phyloP scores from a whole-genome alignment of 768 basidiomycete genomes.

The Trametes punicea region DNA sequence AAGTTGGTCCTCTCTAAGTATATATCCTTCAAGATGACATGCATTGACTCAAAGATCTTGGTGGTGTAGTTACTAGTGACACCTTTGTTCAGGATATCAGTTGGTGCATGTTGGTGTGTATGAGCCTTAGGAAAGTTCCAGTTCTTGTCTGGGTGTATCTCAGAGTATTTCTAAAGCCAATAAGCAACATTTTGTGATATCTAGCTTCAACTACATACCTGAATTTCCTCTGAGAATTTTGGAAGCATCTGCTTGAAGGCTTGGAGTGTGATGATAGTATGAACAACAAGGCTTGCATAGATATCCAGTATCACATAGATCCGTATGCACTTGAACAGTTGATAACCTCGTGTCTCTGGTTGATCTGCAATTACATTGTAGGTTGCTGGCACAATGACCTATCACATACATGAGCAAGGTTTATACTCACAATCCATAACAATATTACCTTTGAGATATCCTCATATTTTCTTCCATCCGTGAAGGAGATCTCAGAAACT shows the following conservation, averaged over 20 bases:
- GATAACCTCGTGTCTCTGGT: slow-evolving; percentile 19
- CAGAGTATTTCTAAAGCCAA: neutral
- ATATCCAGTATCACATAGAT: slow-evolving; percentile 33
- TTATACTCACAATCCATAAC: neutral
- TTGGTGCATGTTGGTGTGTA: slow-evolving; percentile 1
- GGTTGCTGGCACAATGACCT: neutral
- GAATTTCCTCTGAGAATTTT: neutral
- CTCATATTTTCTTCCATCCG: slow-evolving; percentile 4
- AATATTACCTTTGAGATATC: slow-evolving; percentile 1
- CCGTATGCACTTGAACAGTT: slow-evolving; percentile 29
- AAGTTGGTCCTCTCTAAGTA: neutral
- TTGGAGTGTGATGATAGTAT: slow-evolving; percentile 27
- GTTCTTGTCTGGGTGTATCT: neutral
- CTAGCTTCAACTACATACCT: neutral
- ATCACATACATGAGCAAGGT: neutral
- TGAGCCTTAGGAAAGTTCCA: slow-evolving; percentile 15
- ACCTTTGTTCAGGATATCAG: slow-evolving; percentile 4
- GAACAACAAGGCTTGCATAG: slow-evolving; percentile 31
- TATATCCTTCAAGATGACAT: neutral
- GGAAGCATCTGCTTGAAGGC: neutral
- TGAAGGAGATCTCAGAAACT: neutral
- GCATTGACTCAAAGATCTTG: slow-evolving; percentile 6
- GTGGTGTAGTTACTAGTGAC: slow-evolving; percentile 2
- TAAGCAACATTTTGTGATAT: neutral
- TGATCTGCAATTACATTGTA: neutral